Conservation (phyloP, 2,329 filamentous ascomycete genomes). For the Truncatella angustata region DNA sequence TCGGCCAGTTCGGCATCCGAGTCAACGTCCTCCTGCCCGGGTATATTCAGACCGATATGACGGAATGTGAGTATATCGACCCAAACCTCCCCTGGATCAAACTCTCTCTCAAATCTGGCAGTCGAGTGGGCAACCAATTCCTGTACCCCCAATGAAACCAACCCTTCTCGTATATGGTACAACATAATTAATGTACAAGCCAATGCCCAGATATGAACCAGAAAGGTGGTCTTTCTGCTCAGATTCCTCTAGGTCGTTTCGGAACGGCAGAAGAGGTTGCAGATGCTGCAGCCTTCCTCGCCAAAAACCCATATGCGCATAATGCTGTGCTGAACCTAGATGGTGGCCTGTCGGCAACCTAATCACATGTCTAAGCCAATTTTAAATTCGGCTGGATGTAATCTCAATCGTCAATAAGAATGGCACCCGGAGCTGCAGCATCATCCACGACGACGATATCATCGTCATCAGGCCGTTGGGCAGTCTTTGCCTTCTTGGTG, state of each 20-base stretch:
- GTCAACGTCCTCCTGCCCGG: constrained; percentile 82
- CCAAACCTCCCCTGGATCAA: not conserved
- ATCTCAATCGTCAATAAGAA: constrained; percentile 61
- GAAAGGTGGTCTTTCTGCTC: constrained; percentile 32
- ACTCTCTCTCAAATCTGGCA: no score
- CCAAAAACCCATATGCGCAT: constrained; percentile 76
- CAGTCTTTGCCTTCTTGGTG: constrained; percentile 49
- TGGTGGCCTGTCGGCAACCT: constrained; percentile 73
- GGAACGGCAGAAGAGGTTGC: constrained; percentile 71
- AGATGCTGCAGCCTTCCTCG: constrained; percentile 78
- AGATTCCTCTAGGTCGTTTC: constrained; percentile 66
- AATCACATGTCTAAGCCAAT: not conserved
- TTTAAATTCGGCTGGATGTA: constrained; percentile 21
- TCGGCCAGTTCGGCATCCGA: constrained; percentile 61
- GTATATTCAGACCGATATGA: constrained; percentile 82
- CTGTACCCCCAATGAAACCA: constrained; percentile 5
- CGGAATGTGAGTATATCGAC: constrained; percentile 52
- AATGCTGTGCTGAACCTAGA: constrained; percentile 86
- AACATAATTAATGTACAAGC: constrained; percentile 37
- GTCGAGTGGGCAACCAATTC: constrained; percentile 11
- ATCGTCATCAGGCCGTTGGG: constrained; percentile 32
- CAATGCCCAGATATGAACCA: constrained; percentile 22
- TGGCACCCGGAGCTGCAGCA: constrained; percentile 52
- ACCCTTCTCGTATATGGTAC: constrained; percentile 14
- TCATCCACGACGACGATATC: constrained; percentile 52